These are phyloP conservation scores for Rubia peregrina DNA, from an alignment of 305 asterid species.

Conservation along the genomic window DNA sequence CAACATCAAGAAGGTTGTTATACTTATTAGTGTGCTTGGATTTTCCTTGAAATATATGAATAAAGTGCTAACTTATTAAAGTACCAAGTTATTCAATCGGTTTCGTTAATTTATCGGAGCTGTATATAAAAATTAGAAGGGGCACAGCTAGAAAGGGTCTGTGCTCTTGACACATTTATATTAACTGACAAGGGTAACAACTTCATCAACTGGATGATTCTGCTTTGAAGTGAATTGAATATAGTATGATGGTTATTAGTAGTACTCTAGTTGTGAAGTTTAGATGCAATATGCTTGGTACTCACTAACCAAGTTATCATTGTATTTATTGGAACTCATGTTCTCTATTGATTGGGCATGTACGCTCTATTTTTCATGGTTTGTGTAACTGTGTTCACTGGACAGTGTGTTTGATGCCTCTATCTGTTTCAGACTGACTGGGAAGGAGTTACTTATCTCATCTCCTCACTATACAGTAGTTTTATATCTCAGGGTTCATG, in stretches of 20 bases:
- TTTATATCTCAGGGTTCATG: background rate
- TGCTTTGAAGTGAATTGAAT: background rate
- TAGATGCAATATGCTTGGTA: background rate
- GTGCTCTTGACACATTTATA: background rate
- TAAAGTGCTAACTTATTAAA: background rate
- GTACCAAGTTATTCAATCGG: background rate
- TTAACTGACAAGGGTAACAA: background rate
- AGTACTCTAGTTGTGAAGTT: background rate
- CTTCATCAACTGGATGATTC: background rate
- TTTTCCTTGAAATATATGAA: background rate
- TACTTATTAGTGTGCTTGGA: background rate
- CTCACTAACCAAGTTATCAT: background rate
- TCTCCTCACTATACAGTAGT: too few species aligned
- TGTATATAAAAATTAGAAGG: background rate
- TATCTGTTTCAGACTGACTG: conserved; percentile 34
- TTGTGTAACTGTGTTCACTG: background rate
- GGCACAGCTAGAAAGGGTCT: background rate
- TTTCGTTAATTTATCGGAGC: background rate
- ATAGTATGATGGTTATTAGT: background rate
- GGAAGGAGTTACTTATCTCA: too few species aligned
- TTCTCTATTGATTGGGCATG: background rate
- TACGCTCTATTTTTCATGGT: background rate
- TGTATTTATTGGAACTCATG: background rate
- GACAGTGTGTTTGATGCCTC: background rate
- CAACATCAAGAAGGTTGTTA: background rate